Conservation (phyloP, 2,329 filamentous ascomycete genomes). For the Lasiodiplodia hormozganensis region DNA sequence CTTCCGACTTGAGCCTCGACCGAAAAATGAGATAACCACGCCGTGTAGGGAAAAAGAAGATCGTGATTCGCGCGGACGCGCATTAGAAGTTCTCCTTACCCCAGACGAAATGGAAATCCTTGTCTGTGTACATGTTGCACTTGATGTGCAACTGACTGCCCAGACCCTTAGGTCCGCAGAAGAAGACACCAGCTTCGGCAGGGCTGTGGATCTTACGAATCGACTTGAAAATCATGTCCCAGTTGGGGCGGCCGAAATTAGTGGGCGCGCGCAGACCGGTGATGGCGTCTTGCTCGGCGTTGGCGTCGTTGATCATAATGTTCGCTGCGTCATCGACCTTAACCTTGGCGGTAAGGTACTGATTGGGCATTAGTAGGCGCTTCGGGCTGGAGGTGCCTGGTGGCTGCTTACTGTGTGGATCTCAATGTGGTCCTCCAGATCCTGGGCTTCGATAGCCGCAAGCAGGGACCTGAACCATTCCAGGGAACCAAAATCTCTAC, state of each 20-base stretch:
- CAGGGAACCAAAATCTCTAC: slow-evolving; percentile 84
- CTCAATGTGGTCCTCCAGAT: slow-evolving; percentile 83
- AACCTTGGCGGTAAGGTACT: slow-evolving; percentile 85
- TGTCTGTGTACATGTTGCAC: slow-evolving; percentile 88
- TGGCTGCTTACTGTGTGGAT: slow-evolving; percentile 71
- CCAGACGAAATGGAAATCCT: slow-evolving; percentile 73
- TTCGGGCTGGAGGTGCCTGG: slow-evolving; percentile 1
- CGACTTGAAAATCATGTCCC: slow-evolving; percentile 87
- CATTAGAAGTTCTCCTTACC: slow-evolving; percentile 72
- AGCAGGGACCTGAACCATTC: slow-evolving; percentile 89
- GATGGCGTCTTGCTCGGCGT: slow-evolving; percentile 83
- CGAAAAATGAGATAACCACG: not conserved
- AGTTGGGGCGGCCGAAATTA: slow-evolving; percentile 86
- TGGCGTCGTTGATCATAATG: slow-evolving; percentile 91
- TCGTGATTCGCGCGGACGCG: not conserved
- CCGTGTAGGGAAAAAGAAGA: not conserved
- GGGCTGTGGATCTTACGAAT: slow-evolving; percentile 72
- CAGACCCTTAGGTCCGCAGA: slow-evolving; percentile 82
- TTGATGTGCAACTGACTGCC: slow-evolving; percentile 80
- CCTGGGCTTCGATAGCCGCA: slow-evolving; percentile 84
- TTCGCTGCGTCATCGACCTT: slow-evolving; percentile 86
- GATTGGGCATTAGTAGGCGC: not conserved
- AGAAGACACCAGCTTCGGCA: slow-evolving; percentile 62
- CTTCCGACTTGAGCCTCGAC: not conserved
- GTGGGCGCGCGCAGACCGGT: slow-evolving; percentile 82